Base-by-base conservation (phyloP, 345 rosid species). In the Pseudoturritis turrita region DNA sequence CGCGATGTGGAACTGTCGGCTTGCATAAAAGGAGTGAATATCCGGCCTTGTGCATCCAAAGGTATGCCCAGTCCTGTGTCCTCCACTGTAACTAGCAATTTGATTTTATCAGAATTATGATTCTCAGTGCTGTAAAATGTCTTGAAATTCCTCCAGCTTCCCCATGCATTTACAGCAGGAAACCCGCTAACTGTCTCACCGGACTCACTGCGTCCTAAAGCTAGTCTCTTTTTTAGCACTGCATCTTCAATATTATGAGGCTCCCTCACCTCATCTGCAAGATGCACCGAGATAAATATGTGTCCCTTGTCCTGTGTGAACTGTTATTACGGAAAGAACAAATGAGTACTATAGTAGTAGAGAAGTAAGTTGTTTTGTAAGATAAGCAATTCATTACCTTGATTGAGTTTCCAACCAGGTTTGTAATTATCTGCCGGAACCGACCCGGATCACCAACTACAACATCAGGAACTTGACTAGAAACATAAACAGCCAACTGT, bases 1-100 rank as follows among this genome's bases (percentile, higher is more conserved):
- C 99, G 87, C 6, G 99, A 95, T 28, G 97, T 95, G 54, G 99
- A 95, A 70, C 97, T 95, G 68, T 95, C 99, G 6, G 96, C 99
- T 80, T 95, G 99, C 89, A 95, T 83, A 71, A 95, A 95, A 55
- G 97, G 99, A 4, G 96, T 91, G 84, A 95, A 95, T 65, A 95
- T 91, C 6, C 85, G 84, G 65, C 68, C 71, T 55, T 95, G 96
- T 61, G 93, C 96, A 5, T 88, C 96, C 7, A 65, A 19, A 54
- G 88, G 91, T 76, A 95, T 95, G 50, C 99, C 99, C 3, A 87
- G 85, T 9, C 99, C 99, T 17, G 99, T 95, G 65, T 95, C 97
- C 76, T 95, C 97, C 53, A 95, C 96, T 15, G 93, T 86, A 59
- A 95, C 93, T 17, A 95, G 85, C 59, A 95, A 64, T 54, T 68